A percentile compares a stretch with the other conserved stretches of the same genome.
Conservation (phyloP, 148 eudicot genomes). For the Camellia granthamiana region DNA sequence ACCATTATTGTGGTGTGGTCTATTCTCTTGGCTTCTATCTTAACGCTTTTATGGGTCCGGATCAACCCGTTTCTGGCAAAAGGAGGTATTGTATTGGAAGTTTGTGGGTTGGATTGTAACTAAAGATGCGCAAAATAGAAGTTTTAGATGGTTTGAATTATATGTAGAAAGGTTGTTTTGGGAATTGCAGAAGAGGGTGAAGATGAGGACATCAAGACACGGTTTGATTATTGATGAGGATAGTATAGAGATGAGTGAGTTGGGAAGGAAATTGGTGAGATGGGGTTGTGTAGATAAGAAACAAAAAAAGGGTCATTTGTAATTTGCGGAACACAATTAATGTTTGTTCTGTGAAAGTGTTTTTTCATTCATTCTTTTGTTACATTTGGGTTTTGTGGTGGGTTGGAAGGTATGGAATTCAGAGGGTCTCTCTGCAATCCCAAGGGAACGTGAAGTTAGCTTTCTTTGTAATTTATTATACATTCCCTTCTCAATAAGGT, state of each 20-base stretch:
- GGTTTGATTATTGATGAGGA: no score
- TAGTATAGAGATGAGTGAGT: background rate
- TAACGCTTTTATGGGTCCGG: conserved; percentile 88
- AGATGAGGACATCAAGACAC: no score
- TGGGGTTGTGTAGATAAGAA: conserved; percentile 29
- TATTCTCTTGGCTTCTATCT: conserved; percentile 81
- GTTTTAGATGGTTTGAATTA: background rate
- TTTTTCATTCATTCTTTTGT: conserved; percentile 42
- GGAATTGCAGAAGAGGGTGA: no score
- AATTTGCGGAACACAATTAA: background rate
- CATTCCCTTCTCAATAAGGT: conserved; percentile 18
- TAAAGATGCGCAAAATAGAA: conserved; percentile 22
- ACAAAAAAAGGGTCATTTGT: background rate
- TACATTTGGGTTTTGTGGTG: conserved; percentile 36
- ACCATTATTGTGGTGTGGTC: conserved; percentile 93
- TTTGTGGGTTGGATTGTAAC: conserved; percentile 90
- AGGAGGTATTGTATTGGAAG: conserved; percentile 77
- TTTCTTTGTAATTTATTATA: background rate
- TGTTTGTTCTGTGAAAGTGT: conserved; percentile 19
- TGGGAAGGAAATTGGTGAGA: background rate
- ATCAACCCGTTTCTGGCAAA: conserved; percentile 72
- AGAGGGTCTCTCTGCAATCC: conserved; percentile 34
- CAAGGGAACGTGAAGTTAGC: conserved; percentile 29
- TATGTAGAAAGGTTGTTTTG: no score
- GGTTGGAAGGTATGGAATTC: conserved; percentile 21